A percentile compares a stretch with the other conserved stretches of the same genome.
These are phyloP conservation scores for Mucor racemosus DNA, from an alignment of 371 early-diverging fungal genomes.

Conservation along the genomic window DNA sequence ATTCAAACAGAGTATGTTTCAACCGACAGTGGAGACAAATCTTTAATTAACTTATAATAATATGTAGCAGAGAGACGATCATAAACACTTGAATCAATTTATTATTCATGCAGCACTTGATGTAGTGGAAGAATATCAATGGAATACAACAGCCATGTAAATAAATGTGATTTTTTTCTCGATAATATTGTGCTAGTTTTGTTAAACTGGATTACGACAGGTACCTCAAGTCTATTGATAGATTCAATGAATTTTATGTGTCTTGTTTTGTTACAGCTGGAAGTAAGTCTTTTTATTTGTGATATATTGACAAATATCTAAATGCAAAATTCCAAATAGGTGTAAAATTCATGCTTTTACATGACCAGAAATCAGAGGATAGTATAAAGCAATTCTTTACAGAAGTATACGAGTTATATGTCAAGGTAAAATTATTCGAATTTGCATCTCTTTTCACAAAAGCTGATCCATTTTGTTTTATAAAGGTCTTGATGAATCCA, in stretches of 20 bases:
- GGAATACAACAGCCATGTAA: constrained; percentile 84
- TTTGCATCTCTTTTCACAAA: not conserved
- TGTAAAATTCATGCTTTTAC: constrained; percentile 89
- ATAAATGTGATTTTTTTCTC: not conserved
- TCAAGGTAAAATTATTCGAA: constrained; percentile 67
- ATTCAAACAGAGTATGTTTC: constrained; percentile 42
- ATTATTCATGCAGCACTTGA: constrained; percentile 95
- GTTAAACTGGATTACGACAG: constrained; percentile 43
- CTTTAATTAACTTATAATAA: not conserved
- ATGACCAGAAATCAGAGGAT: constrained; percentile 88
- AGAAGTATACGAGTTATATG: constrained; percentile 89
- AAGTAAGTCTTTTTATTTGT: constrained; percentile 50
- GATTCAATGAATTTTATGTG: constrained; percentile 92
- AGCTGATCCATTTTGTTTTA: not conserved
- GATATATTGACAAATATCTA: not conserved
- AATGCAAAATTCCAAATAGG: constrained; percentile 44
- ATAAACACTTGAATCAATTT: constrained; percentile 93
- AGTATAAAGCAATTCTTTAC: constrained; percentile 88
- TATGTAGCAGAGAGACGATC: constrained; percentile 72
- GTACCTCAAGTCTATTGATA: constrained; percentile 93
- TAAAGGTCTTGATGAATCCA: constrained; percentile 84
- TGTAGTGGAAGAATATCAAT: constrained; percentile 91
- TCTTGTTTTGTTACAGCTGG: constrained; percentile 92
- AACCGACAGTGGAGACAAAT: not conserved
- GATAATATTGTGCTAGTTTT: not conserved